Percentiles rank a stretch among this genome's conserved stretches.
These are phyloP conservation scores for Kurtzmaniella fragi DNA, from an alignment of 805 yeast species.

Conservation along the genomic window DNA sequence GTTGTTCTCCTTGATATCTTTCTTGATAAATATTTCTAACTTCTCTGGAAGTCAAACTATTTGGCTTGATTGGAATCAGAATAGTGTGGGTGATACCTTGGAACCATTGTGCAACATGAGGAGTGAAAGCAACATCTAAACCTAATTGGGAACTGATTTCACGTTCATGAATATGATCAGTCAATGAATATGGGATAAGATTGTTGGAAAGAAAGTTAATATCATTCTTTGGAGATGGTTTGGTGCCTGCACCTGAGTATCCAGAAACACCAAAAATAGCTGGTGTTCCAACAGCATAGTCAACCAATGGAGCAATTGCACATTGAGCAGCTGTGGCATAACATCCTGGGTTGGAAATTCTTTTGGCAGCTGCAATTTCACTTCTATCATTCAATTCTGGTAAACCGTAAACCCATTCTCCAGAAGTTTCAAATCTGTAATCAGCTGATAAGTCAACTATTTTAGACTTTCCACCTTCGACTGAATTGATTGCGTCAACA, in stretches of 20 bases:
- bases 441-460: conserved; percentile 94
- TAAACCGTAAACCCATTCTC: conserved; percentile 90
- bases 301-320: conserved; percentile 81
- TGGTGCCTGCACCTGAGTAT: conserved; percentile 98
- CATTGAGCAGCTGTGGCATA: conserved; percentile 98
- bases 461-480: conserved; percentile 61
- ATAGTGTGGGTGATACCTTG: conserved; percentile 95
- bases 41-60: conserved; percentile 71
- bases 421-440: conserved; percentile 84
- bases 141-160: conserved; percentile 85
- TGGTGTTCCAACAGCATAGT: conserved; percentile 67
- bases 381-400: conserved; percentile 83
- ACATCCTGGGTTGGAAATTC: conserved; percentile 96
- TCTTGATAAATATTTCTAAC: conserved; percentile 83
- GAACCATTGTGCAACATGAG: conserved; percentile 99
- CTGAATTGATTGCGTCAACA: conserved; percentile 73
- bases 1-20: conserved; percentile 79
- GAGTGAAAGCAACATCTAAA: conserved; percentile 77
- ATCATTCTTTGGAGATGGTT: conserved; percentile 96
- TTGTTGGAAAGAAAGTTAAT: conserved; percentile 68
- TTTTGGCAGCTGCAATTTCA: conserved; percentile 61
- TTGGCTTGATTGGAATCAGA: conserved; percentile 72
- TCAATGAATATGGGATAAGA: conserved; percentile 89
- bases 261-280: conserved; percentile 94
- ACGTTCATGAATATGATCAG: conserved; percentile 95